Evolutionary conservation across 2,329 filamentous ascomycete species (phyloP), one percentile per base, ranked within the genome.

Genomic region (Talaromyces verruculosus): DNA sequence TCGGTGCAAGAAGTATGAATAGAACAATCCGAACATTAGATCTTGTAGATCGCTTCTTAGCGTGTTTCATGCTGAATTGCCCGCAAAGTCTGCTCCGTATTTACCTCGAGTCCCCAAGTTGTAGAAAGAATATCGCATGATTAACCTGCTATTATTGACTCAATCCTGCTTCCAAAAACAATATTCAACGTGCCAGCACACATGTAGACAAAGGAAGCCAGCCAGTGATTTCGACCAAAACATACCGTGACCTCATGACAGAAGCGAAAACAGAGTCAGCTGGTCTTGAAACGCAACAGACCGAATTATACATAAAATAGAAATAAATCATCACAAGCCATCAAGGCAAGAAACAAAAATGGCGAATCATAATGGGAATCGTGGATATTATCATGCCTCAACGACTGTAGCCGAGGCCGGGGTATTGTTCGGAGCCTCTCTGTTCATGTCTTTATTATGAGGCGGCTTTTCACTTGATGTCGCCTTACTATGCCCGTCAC

Each of bases 11-110:
- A 57, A 37, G 33, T 51, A 51, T 19, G n/a, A 51, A 15, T 7
- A 25, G 45, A 28, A 35, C 6, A 33, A 11, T 19, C 13, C n/a
- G 7, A 22, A 57, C 30, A 25, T 57, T 55, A 55, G 33, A 57
- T 57, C 53, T 57, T 57, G 53, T 57, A 39, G 53, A 57, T 57
- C 53, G 33, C 11, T 37, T 57, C 17, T 57, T 57, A 57, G 53
- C 30, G 51, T 55, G 51, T 55, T 55, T 55, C 51, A 55, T 35
- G 30, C 51, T 22, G 19, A 57, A 25, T 57, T 37, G 30, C 51
- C 53, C 33, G 19, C 53, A 22, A 57, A 25, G 53, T 37, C 33
- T 30, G 49, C 17, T 28, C 6, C 22, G 22, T 15, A n/a, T 33
- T 53, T 33, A 19, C 49, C 10, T 30, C 30, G 19, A 37, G 11